These are phyloP conservation scores for Podila clonocystis DNA, from an alignment of 192 early-diverging fungal species.

Conservation along the genomic window DNA sequence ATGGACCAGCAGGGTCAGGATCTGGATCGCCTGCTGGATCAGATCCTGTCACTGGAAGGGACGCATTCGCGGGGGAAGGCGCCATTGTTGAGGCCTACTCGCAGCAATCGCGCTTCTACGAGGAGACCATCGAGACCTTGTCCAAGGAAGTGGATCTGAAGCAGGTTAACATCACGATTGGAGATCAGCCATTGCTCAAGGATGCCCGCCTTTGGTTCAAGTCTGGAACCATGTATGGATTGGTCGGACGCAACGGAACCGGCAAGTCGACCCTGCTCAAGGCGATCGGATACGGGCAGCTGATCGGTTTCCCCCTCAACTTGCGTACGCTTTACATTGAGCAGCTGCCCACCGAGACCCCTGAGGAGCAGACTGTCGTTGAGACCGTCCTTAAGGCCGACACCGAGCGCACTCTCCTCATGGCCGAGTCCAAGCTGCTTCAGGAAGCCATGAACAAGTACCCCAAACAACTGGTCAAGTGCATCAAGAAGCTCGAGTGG, in stretches of 20 bases:
- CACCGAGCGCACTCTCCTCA: constrained; percentile 61
- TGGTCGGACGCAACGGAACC: constrained; percentile 82
- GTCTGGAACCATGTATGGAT: constrained; percentile 78
- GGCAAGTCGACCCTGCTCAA: constrained; percentile 79
- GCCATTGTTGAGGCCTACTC: constrained; percentile 73
- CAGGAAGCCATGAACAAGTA: constrained; percentile 58
- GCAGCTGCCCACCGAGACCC: constrained; percentile 73
- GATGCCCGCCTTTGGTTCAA: constrained; percentile 84
- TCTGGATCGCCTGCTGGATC: not conserved
- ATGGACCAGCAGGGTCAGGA: not conserved
- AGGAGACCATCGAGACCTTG: constrained; percentile 79
- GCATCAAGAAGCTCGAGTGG: constrained; percentile 54
- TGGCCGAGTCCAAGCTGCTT: constrained; percentile 58
- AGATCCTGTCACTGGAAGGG: constrained; percentile 5
- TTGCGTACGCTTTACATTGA: constrained; percentile 83
- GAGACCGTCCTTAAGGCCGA: constrained; percentile 75
- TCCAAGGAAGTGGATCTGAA: constrained; percentile 85
- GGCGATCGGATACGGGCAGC: constrained; percentile 64
- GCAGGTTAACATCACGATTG: constrained; percentile 80
- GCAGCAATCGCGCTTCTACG: constrained; percentile 87
- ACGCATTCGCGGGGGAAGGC: constrained; percentile 24
- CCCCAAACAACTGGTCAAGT: constrained; percentile 52
- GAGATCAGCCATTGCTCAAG: constrained; percentile 72
- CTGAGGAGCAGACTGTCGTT: constrained; percentile 58
- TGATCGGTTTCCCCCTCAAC: constrained; percentile 88